Base-by-base conservation (phyloP, 768 basidiomycete species). In the Naematelia encephala region DNA sequence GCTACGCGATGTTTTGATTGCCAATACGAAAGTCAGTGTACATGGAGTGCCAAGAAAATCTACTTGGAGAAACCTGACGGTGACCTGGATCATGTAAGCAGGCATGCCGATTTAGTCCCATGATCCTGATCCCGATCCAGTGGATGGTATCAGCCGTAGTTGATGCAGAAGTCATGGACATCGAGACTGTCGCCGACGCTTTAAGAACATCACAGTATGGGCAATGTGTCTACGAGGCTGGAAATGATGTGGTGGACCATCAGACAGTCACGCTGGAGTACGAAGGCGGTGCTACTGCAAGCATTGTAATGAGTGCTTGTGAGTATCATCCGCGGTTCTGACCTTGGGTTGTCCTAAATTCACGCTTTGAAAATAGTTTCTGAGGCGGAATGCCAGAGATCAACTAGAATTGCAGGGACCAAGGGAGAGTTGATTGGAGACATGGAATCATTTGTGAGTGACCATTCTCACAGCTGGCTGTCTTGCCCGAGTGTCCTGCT, bases 11-110 rank as follows among this genome's bases (percentile, higher is more conserved):
- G 90, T 70, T 70, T 89, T 23, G 87, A 89, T 8, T 92, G 90
- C 76, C 80, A 84, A 0, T 75, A 83, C 8, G 86, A 89, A 75
- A 79, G 79, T 34, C 81, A 86, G 25, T 92, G 90, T 68, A 81
- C 88, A 2, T 92, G 90, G 73, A 90, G 89, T 65, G 89, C 90
- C 29, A 91, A 89, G 80, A 87, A 85, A 78, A 90, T 91, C 64
- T 92, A 92, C 77, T 79, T 90, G 27, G 87, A 89, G 14, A 83
- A 84, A 19, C 83, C 16, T 4, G n/a, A 44, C 49, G 49, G 27
- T 22, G 49, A 23, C 21, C 25, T 16, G 3, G 21, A 28, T 16
- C 22, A 16, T 4, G 27, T 22, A 16, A 28, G n/a, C n/a, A n/a
- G n/a, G n/a, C n/a, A n/a, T n/a, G n/a, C n/a, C n/a, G n/a, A 26